Evolutionary conservation across 2,329 filamentous ascomycete genomes (phyloP), one percentile per base, ranked within the genome.

Genomic region (Leptoxyphium fumago): DNA sequence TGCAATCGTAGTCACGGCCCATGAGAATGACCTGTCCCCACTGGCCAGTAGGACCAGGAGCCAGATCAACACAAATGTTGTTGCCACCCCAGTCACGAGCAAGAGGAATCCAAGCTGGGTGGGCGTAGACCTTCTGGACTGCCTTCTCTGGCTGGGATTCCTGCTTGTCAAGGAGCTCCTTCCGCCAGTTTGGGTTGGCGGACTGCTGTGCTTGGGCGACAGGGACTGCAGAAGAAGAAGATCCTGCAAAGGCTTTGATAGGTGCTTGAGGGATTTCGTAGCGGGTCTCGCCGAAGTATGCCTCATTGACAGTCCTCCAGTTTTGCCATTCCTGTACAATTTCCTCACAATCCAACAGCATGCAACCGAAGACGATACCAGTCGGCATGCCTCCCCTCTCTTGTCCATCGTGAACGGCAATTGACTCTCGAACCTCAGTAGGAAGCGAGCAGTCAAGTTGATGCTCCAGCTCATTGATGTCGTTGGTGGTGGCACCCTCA

Each of bases 61-160:
- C 85, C 46, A 98, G 71, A 63, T 98, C 91, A 40, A 95, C 77
- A 14, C 88, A 89, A 57, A 98, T 73, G 69, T 94, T 93, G 75
- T 98, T 98, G 64, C 91, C 91, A 62, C 91, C 91, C 91, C 91
- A 98, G 63, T 98, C 91, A 54, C 91, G 84, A 46, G 88, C 89
- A 29, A 98, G 71, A 43, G 91, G 89, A 53, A 98, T 95, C 91
- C 91, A 98, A 43, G 80, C 83, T 2, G 87, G 81, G 63, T 98
- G 89, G 2, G 87, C 83, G 59, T 98, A 98, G 0, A 84, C 84
- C 62, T 88, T 94, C 61, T 94, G 88, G 29, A 96, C 81, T 5
- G 86, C 78, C 56, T 84, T 82, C 9, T 84, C 73, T 8, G 91
- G 91, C 46, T 96, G 83, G 10, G 80, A 94, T 55, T 91, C 83